Percentiles rank a stretch among this genome's conserved stretches.
Conservation (phyloP, 129 eudicot genomes). For the Artemisia annua region DNA sequence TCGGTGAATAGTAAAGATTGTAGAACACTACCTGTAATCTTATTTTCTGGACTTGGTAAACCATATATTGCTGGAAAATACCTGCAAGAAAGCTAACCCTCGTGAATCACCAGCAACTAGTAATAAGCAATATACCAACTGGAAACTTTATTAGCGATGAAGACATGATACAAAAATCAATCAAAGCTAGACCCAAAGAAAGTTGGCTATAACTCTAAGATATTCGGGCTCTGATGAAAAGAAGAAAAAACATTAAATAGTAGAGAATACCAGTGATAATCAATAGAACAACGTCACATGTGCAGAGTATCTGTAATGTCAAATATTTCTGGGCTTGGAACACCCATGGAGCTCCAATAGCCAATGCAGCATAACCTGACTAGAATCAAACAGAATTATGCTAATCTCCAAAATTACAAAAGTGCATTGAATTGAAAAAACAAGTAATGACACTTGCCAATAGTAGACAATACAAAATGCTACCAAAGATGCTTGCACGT, state of each 20-base stretch:
- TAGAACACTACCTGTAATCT: slow-evolving; percentile 72
- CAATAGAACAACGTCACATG: slow-evolving; percentile 66
- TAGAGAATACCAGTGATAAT: slow-evolving; percentile 61
- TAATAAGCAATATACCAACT: slow-evolving; percentile 8
- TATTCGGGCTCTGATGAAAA: background rate
- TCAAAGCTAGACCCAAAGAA: background rate
- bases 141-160: background rate
- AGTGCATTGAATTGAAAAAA: background rate
- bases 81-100: slow-evolving; percentile 46
- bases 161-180: slow-evolving; percentile 3
- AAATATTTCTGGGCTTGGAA: slow-evolving; percentile 48
- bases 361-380: slow-evolving; percentile 93
- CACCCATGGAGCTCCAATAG: slow-evolving; percentile 82
- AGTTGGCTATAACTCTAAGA: no score
- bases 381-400: slow-evolving; percentile 41
- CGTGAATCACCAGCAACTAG: slow-evolving; percentile 4
- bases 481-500: slow-evolving; percentile 73
- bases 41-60: slow-evolving; percentile 92
- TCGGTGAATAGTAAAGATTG: slow-evolving; percentile 7
- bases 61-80: slow-evolving; percentile 90
- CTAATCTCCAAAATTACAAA: background rate
- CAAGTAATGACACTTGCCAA: slow-evolving; percentile 69
- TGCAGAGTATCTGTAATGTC: slow-evolving; percentile 70
- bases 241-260: background rate
- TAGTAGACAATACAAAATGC: slow-evolving; percentile 76